A percentile compares a stretch with the other conserved stretches of the same genome.
Conservation (phyloP, 176 grass and related monocot species). For the Musa troglodytarum region DNA sequence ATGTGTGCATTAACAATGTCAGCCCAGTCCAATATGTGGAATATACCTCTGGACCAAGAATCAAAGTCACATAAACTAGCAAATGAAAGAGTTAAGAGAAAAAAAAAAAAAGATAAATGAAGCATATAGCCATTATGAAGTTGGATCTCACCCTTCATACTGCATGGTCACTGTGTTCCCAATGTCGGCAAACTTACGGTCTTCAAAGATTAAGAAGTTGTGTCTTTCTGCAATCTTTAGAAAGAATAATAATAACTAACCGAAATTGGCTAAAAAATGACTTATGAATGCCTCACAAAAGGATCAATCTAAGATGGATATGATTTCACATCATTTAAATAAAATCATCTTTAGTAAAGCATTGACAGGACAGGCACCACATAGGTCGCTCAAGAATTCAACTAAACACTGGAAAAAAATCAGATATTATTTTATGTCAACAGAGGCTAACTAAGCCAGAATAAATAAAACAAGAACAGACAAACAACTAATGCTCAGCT, state of each 20-base stretch:
- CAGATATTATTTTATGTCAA: too few species aligned
- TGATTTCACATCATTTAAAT: neutral
- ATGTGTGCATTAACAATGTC: constrained; percentile 85
- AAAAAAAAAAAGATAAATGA: neutral
- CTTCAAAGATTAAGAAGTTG: constrained; percentile 86
- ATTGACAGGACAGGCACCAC: too few species aligned
- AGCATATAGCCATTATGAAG: neutral
- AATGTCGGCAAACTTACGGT: constrained; percentile 86
- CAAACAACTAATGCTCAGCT: neutral
- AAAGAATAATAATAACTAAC: constrained; percentile 1
- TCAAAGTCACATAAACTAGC: neutral
- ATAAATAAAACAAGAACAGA: too few species aligned
- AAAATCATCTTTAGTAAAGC: too few species aligned
- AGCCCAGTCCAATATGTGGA: constrained; percentile 81
- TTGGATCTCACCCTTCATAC: constrained; percentile 70
- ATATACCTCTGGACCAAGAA: constrained; percentile 54
- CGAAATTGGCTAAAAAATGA: neutral
- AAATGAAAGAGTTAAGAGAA: neutral
- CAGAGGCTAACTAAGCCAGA: too few species aligned
- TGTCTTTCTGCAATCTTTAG: constrained; percentile 83
- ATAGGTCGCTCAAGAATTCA: too few species aligned
- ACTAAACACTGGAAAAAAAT: too few species aligned
- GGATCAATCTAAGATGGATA: neutral
- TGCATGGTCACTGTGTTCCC: constrained; percentile 93
- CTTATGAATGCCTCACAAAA: neutral